Evolutionary conservation across 768 basidiomycete genomes (phyloP).

Genomic region (Lepiota brunneoincarnata): DNA sequence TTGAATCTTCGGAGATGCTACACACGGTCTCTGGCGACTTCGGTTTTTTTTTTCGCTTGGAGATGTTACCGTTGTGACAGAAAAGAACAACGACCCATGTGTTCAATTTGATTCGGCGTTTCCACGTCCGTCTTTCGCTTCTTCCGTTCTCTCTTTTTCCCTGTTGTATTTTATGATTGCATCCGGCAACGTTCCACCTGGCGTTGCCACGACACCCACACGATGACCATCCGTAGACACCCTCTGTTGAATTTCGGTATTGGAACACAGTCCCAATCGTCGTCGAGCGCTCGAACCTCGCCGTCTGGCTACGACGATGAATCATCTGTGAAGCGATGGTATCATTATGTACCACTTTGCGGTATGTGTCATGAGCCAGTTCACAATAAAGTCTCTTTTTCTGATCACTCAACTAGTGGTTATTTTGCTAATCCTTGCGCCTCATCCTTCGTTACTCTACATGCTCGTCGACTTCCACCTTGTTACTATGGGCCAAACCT

Average conservation of each 20-base stretch:
- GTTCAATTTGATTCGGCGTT: background rate
- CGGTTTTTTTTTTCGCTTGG: too few relatives aligned
- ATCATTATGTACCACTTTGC: constrained; percentile 54
- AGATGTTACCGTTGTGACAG: too few relatives aligned
- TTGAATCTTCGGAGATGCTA: too few relatives aligned
- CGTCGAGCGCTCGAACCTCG: background rate
- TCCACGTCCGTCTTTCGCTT: background rate
- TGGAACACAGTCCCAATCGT: constrained; percentile 15
- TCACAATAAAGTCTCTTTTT: background rate
- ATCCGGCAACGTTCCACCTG: background rate
- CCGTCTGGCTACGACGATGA: constrained; percentile 19
- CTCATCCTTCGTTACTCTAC: constrained; percentile 72
- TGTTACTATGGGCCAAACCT: constrained; percentile 44
- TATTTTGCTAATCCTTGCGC: constrained; percentile 58
- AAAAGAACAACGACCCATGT: too few relatives aligned
- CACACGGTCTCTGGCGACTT: too few relatives aligned
- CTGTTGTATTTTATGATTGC: constrained; percentile 13
- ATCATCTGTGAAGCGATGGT: constrained; percentile 45
- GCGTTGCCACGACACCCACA: constrained; percentile 4
- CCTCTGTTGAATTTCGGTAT: constrained; percentile 20
- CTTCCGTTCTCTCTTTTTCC: background rate
- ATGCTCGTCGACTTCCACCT: constrained; percentile 70
- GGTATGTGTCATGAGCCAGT: constrained; percentile 32
- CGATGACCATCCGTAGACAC: constrained; percentile 18
- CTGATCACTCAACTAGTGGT: constrained; percentile 25